phyloP scores from a whole-genome alignment of 805 yeast genomes.

The Candida cerambycidarum region DNA sequence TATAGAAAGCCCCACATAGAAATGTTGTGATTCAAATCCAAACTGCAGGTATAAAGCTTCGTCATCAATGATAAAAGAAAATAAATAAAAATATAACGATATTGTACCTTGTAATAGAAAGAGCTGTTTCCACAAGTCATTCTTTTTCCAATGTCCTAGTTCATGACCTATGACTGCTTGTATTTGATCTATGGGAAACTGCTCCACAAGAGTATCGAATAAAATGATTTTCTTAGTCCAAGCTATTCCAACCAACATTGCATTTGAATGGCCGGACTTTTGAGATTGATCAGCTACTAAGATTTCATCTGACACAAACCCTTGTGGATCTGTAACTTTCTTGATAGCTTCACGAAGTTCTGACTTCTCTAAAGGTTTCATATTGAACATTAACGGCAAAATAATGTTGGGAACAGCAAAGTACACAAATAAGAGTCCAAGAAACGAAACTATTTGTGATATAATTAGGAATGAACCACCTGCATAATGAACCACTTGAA shows the following conservation, averaged over 20 bases:
- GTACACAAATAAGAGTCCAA: slow-evolving; percentile 68
- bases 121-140: slow-evolving; percentile 2
- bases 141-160: slow-evolving; percentile 1
- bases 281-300: slow-evolving; percentile 91
- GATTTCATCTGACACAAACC: slow-evolving; percentile 80
- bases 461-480: not conserved
- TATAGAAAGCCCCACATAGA: slow-evolving; percentile 8
- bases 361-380: slow-evolving; percentile 85
- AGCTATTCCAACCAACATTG: slow-evolving; percentile 91
- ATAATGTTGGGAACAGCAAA: slow-evolving; percentile 79
- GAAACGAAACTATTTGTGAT: slow-evolving; percentile 64
- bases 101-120: not conserved
- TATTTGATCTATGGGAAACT: slow-evolving; percentile 66
- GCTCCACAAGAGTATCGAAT: slow-evolving; percentile 82
- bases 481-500: not conserved
- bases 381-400: slow-evolving; percentile 86
- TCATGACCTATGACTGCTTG: slow-evolving; percentile 2
- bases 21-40: slow-evolving; percentile 6
- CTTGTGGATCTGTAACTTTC: slow-evolving; percentile 68
- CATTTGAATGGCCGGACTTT: slow-evolving; percentile 93
- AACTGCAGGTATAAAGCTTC: slow-evolving; percentile 4
- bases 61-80: slow-evolving; percentile 1
- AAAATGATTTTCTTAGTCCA: slow-evolving; percentile 94
- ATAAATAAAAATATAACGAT: slow-evolving; percentile 1
- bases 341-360: slow-evolving; percentile 79